These are phyloP conservation scores for Physcia stellaris DNA, from an alignment of 495 filamentous ascomycete species.

Conservation along the genomic window DNA sequence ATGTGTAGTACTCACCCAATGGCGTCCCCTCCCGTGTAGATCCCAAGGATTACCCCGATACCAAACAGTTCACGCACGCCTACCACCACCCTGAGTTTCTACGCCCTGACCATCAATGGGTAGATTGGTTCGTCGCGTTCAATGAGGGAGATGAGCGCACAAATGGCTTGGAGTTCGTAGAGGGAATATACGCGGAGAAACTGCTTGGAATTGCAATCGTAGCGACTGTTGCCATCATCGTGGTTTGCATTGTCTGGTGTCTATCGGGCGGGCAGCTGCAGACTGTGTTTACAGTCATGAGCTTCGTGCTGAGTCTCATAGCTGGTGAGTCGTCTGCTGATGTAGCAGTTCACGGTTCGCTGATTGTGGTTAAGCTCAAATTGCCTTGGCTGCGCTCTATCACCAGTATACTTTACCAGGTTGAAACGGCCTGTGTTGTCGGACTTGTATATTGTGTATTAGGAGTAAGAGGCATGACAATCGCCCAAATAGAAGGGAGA, in stretches of 20 bases:
- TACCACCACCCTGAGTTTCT: constrained; percentile 10
- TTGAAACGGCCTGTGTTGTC: no score
- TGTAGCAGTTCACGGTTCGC: no score
- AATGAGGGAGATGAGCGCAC: constrained; percentile 8
- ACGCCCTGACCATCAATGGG: constrained; percentile 12
- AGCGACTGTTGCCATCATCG: constrained; percentile 13
- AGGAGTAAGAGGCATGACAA: no score
- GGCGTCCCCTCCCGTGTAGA: constrained; percentile 9
- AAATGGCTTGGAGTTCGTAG: constrained; percentile 13
- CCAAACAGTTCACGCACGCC: constrained; percentile 12
- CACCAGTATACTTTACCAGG: no score
- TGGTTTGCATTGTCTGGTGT: constrained; percentile 15
- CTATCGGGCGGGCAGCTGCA: constrained; percentile 13
- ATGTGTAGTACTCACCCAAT: constrained; percentile 11
- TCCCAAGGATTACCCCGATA: constrained; percentile 9
- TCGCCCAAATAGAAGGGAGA: no score
- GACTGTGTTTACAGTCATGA: constrained; percentile 18
- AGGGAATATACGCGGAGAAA: constrained; percentile 16
- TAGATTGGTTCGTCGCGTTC: constrained; percentile 15
- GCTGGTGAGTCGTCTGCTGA: no score
- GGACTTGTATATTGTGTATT: no score
- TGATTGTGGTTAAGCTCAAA: no score
- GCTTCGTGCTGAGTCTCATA: no score
- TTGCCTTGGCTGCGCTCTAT: no score
- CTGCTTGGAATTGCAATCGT: constrained; percentile 12